Evolutionary conservation across 345 rosid species (phyloP), one percentile per base, ranked within the genome.

Genomic region (Turritis glabra): DNA sequence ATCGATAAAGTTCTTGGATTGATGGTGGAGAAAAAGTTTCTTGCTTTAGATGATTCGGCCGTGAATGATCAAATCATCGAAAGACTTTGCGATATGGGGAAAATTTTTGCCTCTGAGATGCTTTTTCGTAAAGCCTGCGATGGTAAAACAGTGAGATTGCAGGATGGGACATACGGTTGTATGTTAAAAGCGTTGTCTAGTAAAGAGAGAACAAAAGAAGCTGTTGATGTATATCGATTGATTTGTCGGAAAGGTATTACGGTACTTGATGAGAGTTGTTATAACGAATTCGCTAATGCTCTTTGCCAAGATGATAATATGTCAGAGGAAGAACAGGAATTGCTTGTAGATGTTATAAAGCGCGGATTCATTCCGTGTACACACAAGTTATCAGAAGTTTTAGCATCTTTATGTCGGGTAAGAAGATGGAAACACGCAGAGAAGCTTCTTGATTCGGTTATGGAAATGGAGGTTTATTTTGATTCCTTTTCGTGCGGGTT

Each of bases 1-100:
- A 77, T 78, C 35, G 84, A 84, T 58, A 85, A 70, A 77, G 74
- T 84, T 41, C 55, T 80, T 71, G 43, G 48, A 62, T 37, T 80
- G 26, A 80, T 86, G 91, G 67, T 52, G 3, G 79, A 85, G 79
- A 86, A 81, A 74, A 73, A 67, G 29, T 64, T 85, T 67, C 80
- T 85, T 57, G 75, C 75, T 0, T 71, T 46, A 12, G 0, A 14
- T 47, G 67, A 15, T 26, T 71, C 73, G 9, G 9, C 59, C 0
- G 72, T 58, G 41, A 79, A 67, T 55, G 84, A 85, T 78, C 54
- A 40, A 3, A 51, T 82, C 15, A 84, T 89, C 41, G 83, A 73
- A 68, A 88, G 81, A 81, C 86, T 91, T 43, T 81, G 87, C 77
- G 81, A 80, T 72, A 77, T 83, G 84, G 87, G 84, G 32, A 86